These are phyloP conservation scores for Syncephalis fuscata DNA, from an alignment of 371 early-diverging fungal species.

Conservation along the genomic window DNA sequence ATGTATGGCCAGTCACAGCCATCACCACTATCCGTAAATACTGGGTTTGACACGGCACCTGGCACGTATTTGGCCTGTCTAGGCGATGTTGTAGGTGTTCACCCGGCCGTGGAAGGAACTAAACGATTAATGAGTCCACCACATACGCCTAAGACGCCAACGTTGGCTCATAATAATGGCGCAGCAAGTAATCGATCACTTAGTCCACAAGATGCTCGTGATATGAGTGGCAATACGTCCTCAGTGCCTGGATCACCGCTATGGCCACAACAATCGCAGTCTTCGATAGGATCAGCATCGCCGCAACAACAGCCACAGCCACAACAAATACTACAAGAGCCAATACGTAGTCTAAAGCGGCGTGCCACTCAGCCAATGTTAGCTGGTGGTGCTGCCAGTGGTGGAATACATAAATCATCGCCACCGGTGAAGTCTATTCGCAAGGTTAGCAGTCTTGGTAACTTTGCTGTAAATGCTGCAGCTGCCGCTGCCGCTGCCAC, in stretches of 20 bases:
- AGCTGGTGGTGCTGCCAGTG: too few species aligned
- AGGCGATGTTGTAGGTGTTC: slow-evolving; percentile 58
- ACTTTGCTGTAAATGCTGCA: slow-evolving; percentile 12
- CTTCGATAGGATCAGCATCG: neutral
- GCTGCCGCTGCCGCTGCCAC: too few species aligned
- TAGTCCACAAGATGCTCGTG: slow-evolving; percentile 4
- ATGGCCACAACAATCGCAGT: neutral
- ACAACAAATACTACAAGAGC: slow-evolving; percentile 9
- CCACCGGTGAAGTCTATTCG: too few species aligned
- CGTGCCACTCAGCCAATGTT: neutral
- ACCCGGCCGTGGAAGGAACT: slow-evolving; percentile 41
- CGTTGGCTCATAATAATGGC: neutral
- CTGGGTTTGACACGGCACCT: slow-evolving; percentile 7
- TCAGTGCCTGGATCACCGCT: too few species aligned
- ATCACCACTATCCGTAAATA: too few species aligned
- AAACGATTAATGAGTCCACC: slow-evolving; percentile 12
- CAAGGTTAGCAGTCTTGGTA: too few species aligned
- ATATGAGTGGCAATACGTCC: slow-evolving; percentile 9
- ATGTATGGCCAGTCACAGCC: too few species aligned
- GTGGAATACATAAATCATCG: too few species aligned
- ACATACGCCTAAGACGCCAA: slow-evolving; percentile 1
- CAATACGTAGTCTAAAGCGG: slow-evolving; percentile 3
- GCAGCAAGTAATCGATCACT: neutral
- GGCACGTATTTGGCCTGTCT: slow-evolving; percentile 53
- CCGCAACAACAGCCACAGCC: neutral